These are phyloP conservation scores for Hypoxylon sp. DNA, from an alignment of 2,329 filamentous ascomycete genomes.

Conservation along the genomic window DNA sequence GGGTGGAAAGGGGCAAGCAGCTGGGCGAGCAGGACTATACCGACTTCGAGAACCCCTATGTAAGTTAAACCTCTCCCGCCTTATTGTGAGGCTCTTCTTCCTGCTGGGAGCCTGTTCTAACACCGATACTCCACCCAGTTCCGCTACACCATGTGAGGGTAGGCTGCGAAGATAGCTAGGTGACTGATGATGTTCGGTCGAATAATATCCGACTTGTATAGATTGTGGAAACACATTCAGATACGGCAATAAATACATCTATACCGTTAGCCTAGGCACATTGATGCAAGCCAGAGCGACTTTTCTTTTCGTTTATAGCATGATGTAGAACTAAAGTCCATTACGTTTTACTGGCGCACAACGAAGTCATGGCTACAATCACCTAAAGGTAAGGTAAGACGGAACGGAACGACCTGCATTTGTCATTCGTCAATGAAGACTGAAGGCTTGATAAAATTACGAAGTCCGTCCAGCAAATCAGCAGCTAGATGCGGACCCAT, in stretches of 20 bases:
- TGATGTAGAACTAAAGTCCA: neutral
- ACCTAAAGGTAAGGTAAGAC: neutral
- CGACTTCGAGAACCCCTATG: constrained; percentile 56
- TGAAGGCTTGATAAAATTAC: constrained; percentile 19
- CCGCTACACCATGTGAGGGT: constrained; percentile 46
- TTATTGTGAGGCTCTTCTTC: neutral
- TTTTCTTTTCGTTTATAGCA: neutral
- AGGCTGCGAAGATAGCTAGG: neutral
- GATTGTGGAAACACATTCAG: neutral
- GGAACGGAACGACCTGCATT: constrained; percentile 18
- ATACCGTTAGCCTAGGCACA: neutral
- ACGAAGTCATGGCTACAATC: neutral
- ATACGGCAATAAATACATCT: too few relatives aligned
- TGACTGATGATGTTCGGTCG: neutral
- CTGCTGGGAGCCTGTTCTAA: neutral
- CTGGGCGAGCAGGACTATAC: constrained; percentile 55
- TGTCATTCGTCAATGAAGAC: constrained; percentile 26
- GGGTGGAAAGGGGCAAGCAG: constrained; percentile 49
- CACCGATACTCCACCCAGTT: constrained; percentile 32
- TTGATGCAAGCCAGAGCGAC: neutral
- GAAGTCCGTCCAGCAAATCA: constrained; percentile 14
- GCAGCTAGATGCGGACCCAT: constrained; percentile 28
- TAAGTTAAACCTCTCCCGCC: constrained; percentile 40
- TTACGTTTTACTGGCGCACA: constrained; percentile 1
- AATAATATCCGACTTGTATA: neutral